Conservation (phyloP, 176 grass and related monocot genomes). For the Carex myosuroides region DNA sequence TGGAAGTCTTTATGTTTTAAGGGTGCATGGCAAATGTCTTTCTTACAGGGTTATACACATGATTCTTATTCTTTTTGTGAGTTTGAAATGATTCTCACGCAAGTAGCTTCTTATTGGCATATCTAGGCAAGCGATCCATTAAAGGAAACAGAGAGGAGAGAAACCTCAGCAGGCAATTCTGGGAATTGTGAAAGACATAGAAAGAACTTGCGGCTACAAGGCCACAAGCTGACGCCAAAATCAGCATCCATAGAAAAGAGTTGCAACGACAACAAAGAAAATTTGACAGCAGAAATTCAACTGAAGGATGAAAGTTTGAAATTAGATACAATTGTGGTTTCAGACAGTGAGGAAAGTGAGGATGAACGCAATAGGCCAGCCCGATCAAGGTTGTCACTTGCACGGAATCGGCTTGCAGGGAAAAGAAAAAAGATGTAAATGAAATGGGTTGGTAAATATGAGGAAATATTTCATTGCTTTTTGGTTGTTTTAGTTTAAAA, state of each 20-base stretch:
- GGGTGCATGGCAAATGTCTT: background rate
- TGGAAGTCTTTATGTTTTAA: background rate
- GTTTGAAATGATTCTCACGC: background rate
- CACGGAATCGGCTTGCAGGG: background rate
- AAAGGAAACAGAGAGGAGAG: conserved; percentile 25
- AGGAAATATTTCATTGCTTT: background rate
- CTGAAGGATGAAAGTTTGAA: conserved; percentile 19
- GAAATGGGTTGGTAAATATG: background rate
- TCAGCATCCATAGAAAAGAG: conserved; percentile 34
- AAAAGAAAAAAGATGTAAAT: background rate
- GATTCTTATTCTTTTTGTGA: background rate
- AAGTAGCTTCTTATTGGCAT: background rate
- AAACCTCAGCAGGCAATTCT: conserved; percentile 21
- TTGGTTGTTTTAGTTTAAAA: background rate
- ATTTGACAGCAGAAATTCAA: conserved; percentile 28
- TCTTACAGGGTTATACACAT: background rate
- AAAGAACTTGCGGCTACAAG: conserved; percentile 45
- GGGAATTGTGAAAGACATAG: conserved; percentile 24
- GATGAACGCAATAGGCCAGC: conserved; percentile 43
- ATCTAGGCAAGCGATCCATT: conserved; percentile 32
- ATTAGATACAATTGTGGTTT: conserved; percentile 41
- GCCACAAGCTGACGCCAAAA: conserved; percentile 44
- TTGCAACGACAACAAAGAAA: conserved; percentile 36
- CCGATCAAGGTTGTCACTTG: conserved; percentile 47
- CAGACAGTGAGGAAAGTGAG: conserved; percentile 79